Conservation (phyloP, 78 protist species). For the Protostelium mycophagum region DNA sequence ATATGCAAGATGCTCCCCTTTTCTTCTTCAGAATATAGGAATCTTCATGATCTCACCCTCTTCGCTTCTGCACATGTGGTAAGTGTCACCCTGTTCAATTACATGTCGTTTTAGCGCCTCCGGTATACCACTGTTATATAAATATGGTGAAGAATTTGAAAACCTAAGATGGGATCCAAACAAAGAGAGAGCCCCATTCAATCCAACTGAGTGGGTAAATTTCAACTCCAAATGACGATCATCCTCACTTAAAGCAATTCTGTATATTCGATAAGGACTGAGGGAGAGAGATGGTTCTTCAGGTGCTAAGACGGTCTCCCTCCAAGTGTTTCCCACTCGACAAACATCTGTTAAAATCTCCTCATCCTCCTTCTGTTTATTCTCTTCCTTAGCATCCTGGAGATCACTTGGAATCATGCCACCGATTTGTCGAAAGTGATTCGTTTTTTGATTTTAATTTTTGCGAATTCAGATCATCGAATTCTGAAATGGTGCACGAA, state of each 20-base stretch:
- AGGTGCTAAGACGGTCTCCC: neutral
- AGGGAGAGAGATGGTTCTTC: neutral
- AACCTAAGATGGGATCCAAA: neutral
- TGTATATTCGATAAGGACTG: neutral
- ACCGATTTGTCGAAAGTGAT: too few relatives aligned
- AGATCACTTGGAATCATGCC: too few relatives aligned
- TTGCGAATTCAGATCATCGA: neutral
- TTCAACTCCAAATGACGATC: too few relatives aligned
- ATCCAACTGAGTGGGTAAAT: neutral
- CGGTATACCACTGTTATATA: neutral
- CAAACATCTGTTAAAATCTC: neutral
- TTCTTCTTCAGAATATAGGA: too few relatives aligned
- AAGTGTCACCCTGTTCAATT: neutral
- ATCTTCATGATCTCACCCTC: too few relatives aligned
- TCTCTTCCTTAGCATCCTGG: too few relatives aligned
- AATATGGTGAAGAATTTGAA: neutral
- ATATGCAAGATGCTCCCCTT: neutral
- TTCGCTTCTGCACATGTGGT: neutral
- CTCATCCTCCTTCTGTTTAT: too few relatives aligned
- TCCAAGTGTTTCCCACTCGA: neutral
- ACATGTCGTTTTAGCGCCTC: neutral
- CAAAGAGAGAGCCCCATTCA: neutral
- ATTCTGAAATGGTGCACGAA: constrained; percentile 28
- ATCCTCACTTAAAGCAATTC: neutral
- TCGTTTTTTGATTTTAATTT: too few relatives aligned